phyloP scores from a whole-genome alignment of 768 basidiomycete genomes.

The Trametes punicea region DNA sequence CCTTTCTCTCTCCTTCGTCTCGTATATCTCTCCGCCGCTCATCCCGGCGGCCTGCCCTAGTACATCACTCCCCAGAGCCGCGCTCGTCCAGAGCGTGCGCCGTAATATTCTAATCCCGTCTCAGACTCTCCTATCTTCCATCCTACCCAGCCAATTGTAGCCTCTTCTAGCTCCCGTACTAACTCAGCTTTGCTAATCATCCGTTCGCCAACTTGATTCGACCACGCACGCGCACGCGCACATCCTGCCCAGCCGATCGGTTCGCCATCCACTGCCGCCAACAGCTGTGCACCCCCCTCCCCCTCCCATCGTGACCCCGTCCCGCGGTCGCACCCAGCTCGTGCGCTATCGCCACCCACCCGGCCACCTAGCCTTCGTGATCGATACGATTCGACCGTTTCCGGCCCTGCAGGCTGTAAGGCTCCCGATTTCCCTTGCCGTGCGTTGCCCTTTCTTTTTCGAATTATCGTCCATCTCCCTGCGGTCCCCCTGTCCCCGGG shows the following conservation, averaged over 20 bases:
- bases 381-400: too few relatives aligned
- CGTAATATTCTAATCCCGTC: not conserved
- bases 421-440: not conserved
- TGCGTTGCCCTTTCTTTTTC: not conserved
- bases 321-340: too few relatives aligned
- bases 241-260: too few relatives aligned
- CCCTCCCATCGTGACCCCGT: too few relatives aligned
- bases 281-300: too few relatives aligned
- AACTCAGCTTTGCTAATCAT: too few relatives aligned
- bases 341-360: too few relatives aligned
- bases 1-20: not conserved
- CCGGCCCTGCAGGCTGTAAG: not conserved
- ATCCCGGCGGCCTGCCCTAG: not conserved
- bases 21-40: not conserved
- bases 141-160: not conserved
- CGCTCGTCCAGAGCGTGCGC: not conserved
- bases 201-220: too few relatives aligned
- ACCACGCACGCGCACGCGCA: too few relatives aligned
- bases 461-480: not conserved
- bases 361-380: too few relatives aligned
- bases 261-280: too few relatives aligned
- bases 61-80: not conserved
- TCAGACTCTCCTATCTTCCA: not conserved
- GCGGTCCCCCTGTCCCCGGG: not conserved
- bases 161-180: too few relatives aligned